Evolutionary conservation across 1,139 yeast species (phyloP).

Genomic region (Zygoascus hellenicus): DNA sequence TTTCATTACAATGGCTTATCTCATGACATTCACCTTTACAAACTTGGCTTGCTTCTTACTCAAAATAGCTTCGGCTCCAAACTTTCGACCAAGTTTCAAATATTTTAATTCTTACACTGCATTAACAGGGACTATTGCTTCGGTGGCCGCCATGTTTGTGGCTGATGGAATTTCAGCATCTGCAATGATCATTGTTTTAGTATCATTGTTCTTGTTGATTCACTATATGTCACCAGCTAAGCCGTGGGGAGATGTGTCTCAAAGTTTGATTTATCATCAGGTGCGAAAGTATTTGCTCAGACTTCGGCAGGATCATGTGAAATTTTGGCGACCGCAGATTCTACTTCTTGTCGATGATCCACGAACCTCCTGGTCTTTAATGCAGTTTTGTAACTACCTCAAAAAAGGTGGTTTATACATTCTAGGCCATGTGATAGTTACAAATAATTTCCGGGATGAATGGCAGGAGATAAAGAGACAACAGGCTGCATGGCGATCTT

Average conservation of each 20-base stretch:
- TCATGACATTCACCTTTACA: constrained; percentile 91
- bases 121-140: constrained; percentile 59
- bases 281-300: constrained; percentile 83
- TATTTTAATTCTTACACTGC: constrained; percentile 84
- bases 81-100: constrained; percentile 88
- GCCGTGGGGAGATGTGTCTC: constrained; percentile 97
- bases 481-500: constrained; percentile 72
- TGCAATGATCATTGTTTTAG: constrained; percentile 59
- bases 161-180: constrained; percentile 90
- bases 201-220: constrained; percentile 63
- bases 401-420: constrained; percentile 93
- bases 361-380: constrained; percentile 81
- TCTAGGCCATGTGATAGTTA: constrained; percentile 78
- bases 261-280: constrained; percentile 88
- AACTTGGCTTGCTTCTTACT: constrained; percentile 87
- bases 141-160: constrained; percentile 82
- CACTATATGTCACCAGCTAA: constrained; percentile 92
- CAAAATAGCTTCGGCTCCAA: constrained; percentile 89
- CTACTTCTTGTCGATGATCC: constrained; percentile 85
- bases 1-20: constrained; percentile 91
- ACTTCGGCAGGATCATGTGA: constrained; percentile 83
- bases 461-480: constrained; percentile 66
- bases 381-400: constrained; percentile 88
- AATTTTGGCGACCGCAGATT: constrained; percentile 96
- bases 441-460: constrained; percentile 50